A percentile compares a stretch with the other conserved stretches of the same genome.
phyloP scores from a whole-genome alignment of 257 asterid genomes.

The Nicotiana knightiana region DNA sequence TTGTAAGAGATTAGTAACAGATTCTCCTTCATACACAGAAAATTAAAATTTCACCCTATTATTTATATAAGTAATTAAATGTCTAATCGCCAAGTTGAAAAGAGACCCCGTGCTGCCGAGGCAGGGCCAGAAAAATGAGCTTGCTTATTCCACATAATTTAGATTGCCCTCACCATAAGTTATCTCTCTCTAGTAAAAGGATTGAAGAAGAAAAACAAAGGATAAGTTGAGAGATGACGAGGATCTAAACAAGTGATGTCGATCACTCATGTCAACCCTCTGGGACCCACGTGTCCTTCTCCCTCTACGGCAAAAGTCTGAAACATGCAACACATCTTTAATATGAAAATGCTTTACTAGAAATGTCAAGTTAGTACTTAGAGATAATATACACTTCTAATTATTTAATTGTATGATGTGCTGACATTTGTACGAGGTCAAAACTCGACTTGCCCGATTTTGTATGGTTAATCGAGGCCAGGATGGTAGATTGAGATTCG shows the following conservation, averaged over 20 bases:
- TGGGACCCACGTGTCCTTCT: conserved; percentile 28
- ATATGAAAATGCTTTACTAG: too few species aligned
- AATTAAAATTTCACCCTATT: not conserved
- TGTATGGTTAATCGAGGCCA: too few species aligned
- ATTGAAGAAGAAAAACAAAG: not conserved
- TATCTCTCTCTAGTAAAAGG: not conserved
- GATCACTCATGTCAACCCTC: conserved; percentile 42
- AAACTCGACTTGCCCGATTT: too few species aligned
- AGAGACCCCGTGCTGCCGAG: not conserved
- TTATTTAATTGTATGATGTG: too few species aligned
- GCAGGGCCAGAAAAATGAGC: not conserved
- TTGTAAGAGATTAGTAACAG: too few species aligned
- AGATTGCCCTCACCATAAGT: not conserved
- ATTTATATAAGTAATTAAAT: not conserved
- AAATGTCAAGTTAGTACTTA: too few species aligned
- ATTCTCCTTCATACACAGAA: too few species aligned
- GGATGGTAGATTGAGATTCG: too few species aligned
- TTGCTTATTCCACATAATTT: not conserved
- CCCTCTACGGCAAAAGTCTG: not conserved
- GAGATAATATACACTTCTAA: too few species aligned
- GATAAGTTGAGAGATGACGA: conserved; percentile 42
- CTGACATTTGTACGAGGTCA: too few species aligned
- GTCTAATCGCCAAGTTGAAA: not conserved
- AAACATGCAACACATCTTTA: not conserved
- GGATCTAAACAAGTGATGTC: conserved; percentile 30